Evolutionary conservation across 2,329 filamentous ascomycete genomes (phyloP).

Genomic region (Stagonosporopsis rhizophila): DNA sequence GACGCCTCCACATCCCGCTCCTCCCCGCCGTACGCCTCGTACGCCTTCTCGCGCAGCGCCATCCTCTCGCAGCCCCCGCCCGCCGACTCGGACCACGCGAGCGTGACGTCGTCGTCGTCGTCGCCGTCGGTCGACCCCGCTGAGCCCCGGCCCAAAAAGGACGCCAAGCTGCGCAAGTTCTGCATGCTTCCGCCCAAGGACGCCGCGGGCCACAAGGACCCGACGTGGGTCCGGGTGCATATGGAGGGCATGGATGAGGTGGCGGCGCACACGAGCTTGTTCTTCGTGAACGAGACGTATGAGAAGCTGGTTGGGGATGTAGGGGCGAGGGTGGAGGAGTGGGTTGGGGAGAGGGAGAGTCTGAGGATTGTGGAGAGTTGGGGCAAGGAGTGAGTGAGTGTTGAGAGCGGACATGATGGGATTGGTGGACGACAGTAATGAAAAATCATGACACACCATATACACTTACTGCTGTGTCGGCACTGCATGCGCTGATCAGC

Average conservation of each 20-base stretch:
- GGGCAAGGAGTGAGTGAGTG: not conserved
- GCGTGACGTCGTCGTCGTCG: constrained; percentile 29
- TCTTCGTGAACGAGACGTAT: constrained; percentile 76
- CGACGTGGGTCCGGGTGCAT: constrained; percentile 77
- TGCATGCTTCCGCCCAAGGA: constrained; percentile 72
- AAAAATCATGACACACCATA: not conserved
- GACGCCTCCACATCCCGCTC: constrained; percentile 14
- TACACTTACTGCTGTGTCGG: not conserved
- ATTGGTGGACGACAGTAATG: no score
- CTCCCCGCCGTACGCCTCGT: constrained; percentile 35
- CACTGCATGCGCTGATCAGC: constrained; percentile 5
- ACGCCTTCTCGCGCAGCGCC: constrained; percentile 41
- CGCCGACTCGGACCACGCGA: constrained; percentile 34
- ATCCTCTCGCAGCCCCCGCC: constrained; percentile 39
- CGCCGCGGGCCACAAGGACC: constrained; percentile 65
- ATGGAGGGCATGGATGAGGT: constrained; percentile 89
- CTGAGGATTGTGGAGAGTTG: constrained; percentile 34
- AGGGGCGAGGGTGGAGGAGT: constrained; percentile 69
- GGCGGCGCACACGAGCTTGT: constrained; percentile 82
- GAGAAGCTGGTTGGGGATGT: constrained; percentile 79
- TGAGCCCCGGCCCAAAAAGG: constrained; percentile 12
- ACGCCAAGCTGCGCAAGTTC: constrained; percentile 73
- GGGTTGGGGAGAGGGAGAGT: constrained; percentile 69
- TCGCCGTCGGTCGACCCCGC: constrained; percentile 12
- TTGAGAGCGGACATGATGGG: not conserved